Evolutionary conservation across 2,329 filamentous ascomycete species (phyloP).

Genomic region (Phialemonium atrogriseum): DNA sequence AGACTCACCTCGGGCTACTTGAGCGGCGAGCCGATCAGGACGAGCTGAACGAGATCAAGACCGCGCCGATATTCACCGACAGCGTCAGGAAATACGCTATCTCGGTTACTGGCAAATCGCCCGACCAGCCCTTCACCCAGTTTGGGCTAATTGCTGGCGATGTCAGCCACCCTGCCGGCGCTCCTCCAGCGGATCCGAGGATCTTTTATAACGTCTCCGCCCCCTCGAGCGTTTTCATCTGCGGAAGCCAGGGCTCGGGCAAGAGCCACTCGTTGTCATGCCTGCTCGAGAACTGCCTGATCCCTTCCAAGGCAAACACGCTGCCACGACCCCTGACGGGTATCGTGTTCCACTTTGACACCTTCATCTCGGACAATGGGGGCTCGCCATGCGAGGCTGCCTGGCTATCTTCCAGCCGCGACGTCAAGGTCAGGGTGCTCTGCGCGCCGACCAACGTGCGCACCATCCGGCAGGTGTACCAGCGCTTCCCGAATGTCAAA

Average conservation of each 20-base stretch:
- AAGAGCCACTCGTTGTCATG: constrained; percentile 55
- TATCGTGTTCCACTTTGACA: constrained; percentile 58
- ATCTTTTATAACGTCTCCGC: constrained; percentile 37
- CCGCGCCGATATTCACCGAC: constrained; percentile 22
- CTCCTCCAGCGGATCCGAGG: constrained; percentile 16
- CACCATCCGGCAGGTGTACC: constrained; percentile 34
- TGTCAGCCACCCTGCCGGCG: constrained; percentile 1
- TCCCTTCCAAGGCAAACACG: constrained; percentile 32
- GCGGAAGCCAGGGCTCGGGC: constrained; percentile 55
- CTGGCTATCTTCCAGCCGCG: constrained; percentile 35
- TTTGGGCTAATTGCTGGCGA: constrained; percentile 21
- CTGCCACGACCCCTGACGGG: constrained; percentile 47
- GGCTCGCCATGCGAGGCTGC: constrained; percentile 52
- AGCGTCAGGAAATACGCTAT: constrained; percentile 13
- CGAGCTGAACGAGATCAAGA: constrained; percentile 19
- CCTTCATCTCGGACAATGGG: constrained; percentile 37
- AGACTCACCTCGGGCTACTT: no score
- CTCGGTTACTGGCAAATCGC: background rate
- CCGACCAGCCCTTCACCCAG: constrained; percentile 16
- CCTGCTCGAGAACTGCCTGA: constrained; percentile 48
- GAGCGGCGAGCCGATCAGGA: constrained; percentile 9
- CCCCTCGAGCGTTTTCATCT: constrained; percentile 55
- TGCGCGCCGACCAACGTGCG: constrained; percentile 44
- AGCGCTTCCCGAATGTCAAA: constrained; percentile 29
- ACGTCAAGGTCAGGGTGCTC: constrained; percentile 41